A percentile compares a stretch with the other conserved stretches of the same genome.
Evolutionary conservation across 2,329 filamentous ascomycete genomes (phyloP).

Genomic region (Fusarium falciforme): DNA sequence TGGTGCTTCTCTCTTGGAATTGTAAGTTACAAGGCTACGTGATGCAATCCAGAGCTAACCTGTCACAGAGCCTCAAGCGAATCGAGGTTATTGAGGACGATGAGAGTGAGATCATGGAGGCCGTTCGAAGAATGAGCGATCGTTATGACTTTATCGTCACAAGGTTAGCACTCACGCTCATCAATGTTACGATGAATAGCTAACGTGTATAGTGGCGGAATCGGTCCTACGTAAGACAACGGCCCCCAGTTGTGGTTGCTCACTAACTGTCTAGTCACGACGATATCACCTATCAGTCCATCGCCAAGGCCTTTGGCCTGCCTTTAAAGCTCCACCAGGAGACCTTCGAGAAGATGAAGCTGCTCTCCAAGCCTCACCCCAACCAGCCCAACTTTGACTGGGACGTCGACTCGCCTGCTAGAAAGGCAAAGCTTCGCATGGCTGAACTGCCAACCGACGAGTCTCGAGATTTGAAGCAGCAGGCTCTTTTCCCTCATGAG

Average conservation of each 20-base stretch:
- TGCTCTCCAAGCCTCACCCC: constrained; percentile 78
- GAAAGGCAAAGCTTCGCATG: constrained; percentile 90
- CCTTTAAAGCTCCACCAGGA: constrained; percentile 81
- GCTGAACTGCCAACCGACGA: constrained; percentile 84
- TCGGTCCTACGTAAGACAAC: constrained; percentile 82
- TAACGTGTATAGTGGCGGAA: constrained; percentile 75
- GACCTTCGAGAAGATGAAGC: constrained; percentile 85
- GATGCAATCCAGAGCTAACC: neutral
- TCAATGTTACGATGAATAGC: neutral
- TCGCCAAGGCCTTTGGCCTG: constrained; percentile 88
- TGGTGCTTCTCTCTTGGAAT: constrained; percentile 73
- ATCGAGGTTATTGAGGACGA: constrained; percentile 96
- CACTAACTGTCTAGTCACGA: constrained; percentile 75
- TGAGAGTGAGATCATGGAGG: constrained; percentile 89
- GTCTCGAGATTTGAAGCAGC: constrained; percentile 70
- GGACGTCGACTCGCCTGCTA: constrained; percentile 82
- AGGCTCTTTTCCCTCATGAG: constrained; percentile 82
- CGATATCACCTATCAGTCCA: constrained; percentile 95
- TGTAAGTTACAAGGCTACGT: constrained; percentile 51
- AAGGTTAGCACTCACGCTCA: constrained; percentile 57
- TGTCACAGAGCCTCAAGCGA: constrained; percentile 75
- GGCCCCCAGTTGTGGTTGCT: neutral
- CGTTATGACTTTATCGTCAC: constrained; percentile 96
- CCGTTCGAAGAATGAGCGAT: constrained; percentile 85
- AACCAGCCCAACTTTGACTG: constrained; percentile 83